Evolutionary conservation across 176 grass and related monocot species (phyloP), one percentile per base, ranked within the genome.

Genomic region (Melocanna baccifera): DNA sequence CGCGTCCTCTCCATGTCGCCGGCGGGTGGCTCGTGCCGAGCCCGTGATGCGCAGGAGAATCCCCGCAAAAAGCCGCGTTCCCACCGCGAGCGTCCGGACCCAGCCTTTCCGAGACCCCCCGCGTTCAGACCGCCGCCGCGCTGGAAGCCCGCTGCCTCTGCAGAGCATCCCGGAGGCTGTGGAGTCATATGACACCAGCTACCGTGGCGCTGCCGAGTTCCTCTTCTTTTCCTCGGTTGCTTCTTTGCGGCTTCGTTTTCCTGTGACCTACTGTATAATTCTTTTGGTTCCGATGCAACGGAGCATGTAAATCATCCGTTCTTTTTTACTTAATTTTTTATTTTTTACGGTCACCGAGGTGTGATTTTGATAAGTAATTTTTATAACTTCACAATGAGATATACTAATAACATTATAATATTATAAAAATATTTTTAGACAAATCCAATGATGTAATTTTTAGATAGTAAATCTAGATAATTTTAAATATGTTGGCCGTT

Each of bases 131-230:
- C 20, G 2, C 73, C 32, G 30, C 77, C 78, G 75, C 87, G 90
- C 10, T 92, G 92, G 92, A 86, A 67, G 58, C 92, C 87, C 68
- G 51, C n/a, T n/a, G n/a, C n/a, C 62, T 0, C 81, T 94, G 57
- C 87, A 86, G 50, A 94, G 90, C 86, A 94, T 94, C 37, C 92
- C 92, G 42, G 90, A 94, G 81, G 81, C 71, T 7, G 72, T 79
- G 8, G 90, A 94, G 76, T 64, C 89, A 0, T 87, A 80, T 84
- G 40, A 30, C 61, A 15, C 7, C 37, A 15, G 19, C 26, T 8
- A 4, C n/a, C n/a, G 9, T 29, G 50, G n/a, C 13, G 55, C 42
- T 56, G 10, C 34, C 36, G 15, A 28, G 40, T 23, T 64, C 59
- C 28, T 65, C 65, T 42, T 22, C 32, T 39, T 28, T 62, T 87